Conservation (phyloP, 2,329 filamentous ascomycete genomes). For the Aquanectria penicillioides region DNA sequence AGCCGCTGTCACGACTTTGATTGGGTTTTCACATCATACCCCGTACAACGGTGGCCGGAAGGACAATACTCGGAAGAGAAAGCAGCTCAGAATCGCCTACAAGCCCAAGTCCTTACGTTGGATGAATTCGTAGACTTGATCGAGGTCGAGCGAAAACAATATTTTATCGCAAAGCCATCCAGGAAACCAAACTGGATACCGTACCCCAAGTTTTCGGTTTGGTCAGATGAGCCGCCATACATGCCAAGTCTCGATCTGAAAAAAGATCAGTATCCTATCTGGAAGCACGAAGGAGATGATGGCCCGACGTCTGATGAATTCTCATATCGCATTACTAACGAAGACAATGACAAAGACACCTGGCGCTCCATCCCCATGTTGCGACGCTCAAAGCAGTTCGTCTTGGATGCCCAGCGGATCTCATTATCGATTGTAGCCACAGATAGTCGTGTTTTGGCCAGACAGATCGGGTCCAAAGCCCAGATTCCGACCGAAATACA, state of each 20-base stretch:
- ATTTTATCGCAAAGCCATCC: not conserved
- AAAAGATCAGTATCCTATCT: not conserved
- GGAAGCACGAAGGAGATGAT: not conserved
- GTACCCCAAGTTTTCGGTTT: not conserved
- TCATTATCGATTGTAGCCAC: not conserved
- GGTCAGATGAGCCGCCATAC: not conserved
- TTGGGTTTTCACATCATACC: constrained; percentile 2
- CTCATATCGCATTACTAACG: not conserved
- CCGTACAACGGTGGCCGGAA: not conserved
- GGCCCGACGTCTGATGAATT: not conserved
- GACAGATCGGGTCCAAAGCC: not conserved
- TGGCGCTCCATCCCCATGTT: not conserved
- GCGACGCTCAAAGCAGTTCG: not conserved
- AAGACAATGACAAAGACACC: not conserved
- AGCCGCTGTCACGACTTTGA: not conserved
- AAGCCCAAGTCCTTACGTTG: not conserved
- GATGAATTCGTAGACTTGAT: not conserved
- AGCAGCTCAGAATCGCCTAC: not conserved
- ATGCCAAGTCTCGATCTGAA: not conserved
- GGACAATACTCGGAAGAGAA: not conserved
- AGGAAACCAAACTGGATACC: not conserved
- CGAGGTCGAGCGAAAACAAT: not conserved
- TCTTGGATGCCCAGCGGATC: constrained; percentile 1
- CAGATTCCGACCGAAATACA: not conserved
- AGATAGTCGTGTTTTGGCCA: not conserved